Evolutionary conservation across 139 green algal genomes (phyloP), one percentile per base, ranked within the genome.

Genomic region (Picochlorum sp.): DNA sequence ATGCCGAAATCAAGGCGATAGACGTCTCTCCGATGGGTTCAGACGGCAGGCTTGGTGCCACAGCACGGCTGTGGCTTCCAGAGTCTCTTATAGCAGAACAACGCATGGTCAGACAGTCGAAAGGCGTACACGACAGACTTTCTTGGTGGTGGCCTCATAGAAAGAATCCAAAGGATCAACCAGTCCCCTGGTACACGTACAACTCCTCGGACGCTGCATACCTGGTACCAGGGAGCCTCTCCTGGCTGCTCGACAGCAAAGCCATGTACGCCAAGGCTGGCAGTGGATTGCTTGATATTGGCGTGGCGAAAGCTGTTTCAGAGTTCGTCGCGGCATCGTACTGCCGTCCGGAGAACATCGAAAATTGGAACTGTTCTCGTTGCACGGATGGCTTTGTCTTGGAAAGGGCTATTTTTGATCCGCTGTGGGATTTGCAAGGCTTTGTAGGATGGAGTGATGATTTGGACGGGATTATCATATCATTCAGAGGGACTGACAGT

Each of bases 401-500:
- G 11, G n/a, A 74, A 28, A 11, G 34, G 34, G 68, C 81, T 7
- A 63, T 85, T n/a, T 84, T 81, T 65, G 86, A 94, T 59, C 24
- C 49, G 2, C 52, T 66, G 0, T 92, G 85, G 85, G 81, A 93
- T 63, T 71, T 94, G 58, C 54, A 83, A 13, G 81, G 62, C 7
- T 93, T 81, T 57, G 62, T 81, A 2, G 88, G 88, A 4, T 96
- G 81, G 60, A 66, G 64, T 37, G 63, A 76, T 4, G 38, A 60
- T 3, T 56, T 81, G 60, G 59, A 81, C 14, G 81, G 79, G 13
- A 80, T 88, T 3, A 70, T 93, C 2, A 55, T 94, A 21, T 65
- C 70, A 1, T 90, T 92, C 60, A 63, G 87, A 0, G 88, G 86
- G 13, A 92, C 87, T 4, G 84, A 95, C 70, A 78, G 63, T 45